Conservation (phyloP, 257 asterid genomes). For the Nicotiana tomentosiformis region DNA sequence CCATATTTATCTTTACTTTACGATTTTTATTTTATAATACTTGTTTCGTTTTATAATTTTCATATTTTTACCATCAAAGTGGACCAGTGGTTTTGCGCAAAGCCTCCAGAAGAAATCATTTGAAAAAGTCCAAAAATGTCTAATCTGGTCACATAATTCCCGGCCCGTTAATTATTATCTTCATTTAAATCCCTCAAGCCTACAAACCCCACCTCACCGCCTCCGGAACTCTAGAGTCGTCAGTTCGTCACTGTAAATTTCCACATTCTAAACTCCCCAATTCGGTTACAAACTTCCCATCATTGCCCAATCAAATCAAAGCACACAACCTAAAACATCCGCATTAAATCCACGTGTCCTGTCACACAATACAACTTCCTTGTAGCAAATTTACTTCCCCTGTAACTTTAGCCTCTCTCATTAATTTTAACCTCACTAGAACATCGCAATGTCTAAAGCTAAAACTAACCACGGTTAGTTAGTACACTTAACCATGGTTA, state of each 20-base stretch:
- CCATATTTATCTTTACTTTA: no score
- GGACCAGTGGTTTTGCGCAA: background rate
- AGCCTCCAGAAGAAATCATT: background rate
- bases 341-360: slow-evolving; percentile 18
- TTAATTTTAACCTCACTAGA: slow-evolving; percentile 25
- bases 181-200: background rate
- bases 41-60: no score
- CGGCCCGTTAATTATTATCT: background rate
- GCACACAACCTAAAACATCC: background rate
- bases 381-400: background rate
- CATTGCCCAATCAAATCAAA: slow-evolving; percentile 21
- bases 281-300: background rate
- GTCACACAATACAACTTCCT: background rate
- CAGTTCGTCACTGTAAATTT: slow-evolving; percentile 22
- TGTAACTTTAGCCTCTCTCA: slow-evolving; percentile 10
- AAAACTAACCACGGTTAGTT: slow-evolving; percentile 28
- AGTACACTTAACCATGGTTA: slow-evolving; percentile 29
- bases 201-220: slow-evolving; percentile 26
- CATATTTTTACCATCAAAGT: background rate
- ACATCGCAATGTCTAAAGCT: background rate
- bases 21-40: no score
- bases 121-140: background rate
- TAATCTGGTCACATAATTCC: slow-evolving; percentile 4
- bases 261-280: background rate
- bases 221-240: slow-evolving; percentile 26